phyloP scores from a whole-genome alignment of 768 basidiomycete genomes.

The Cystobasidium tubakii region DNA sequence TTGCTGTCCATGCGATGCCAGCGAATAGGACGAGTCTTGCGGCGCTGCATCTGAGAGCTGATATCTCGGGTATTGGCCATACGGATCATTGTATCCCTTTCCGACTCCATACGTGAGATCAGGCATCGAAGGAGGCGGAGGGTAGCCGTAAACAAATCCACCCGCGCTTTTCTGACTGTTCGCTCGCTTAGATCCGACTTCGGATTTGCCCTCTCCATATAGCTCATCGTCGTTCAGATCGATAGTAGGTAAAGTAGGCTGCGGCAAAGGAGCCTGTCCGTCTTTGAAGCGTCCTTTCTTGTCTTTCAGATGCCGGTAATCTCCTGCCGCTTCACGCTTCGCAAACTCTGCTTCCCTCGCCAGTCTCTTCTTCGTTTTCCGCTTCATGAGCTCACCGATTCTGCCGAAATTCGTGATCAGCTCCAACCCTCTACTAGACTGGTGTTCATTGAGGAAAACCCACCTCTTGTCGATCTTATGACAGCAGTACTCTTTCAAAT shows the following conservation, averaged over 20 bases:
- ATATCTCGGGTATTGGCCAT: constrained; percentile 10
- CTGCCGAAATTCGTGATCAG: constrained; percentile 56
- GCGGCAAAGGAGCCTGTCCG: constrained; percentile 66
- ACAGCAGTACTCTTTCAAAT: constrained; percentile 98
- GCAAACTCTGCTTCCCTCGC: constrained; percentile 73
- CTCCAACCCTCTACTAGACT: too few species aligned
- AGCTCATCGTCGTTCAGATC: constrained; percentile 64
- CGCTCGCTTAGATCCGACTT: neutral
- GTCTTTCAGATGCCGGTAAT: constrained; percentile 84
- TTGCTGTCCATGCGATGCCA: neutral
- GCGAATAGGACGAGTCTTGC: neutral
- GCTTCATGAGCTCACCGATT: constrained; percentile 86
- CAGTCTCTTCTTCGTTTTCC: constrained; percentile 77
- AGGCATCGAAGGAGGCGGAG: constrained; percentile 14
- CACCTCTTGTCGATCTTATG: constrained; percentile 95
- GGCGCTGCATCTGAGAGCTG: neutral
- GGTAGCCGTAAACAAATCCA: constrained; percentile 23
- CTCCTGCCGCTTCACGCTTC: constrained; percentile 83
- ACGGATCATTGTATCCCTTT: neutral
- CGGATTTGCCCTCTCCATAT: constrained; percentile 19
- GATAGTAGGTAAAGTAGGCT: constrained; percentile 92
- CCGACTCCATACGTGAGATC: neutral
- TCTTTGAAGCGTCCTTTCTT: constrained; percentile 64
- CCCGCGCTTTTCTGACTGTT: constrained; percentile 17
- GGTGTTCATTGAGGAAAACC: too few species aligned